Base-by-base conservation (phyloP, 768 basidiomycete species). In the Suillus clintonianus region DNA sequence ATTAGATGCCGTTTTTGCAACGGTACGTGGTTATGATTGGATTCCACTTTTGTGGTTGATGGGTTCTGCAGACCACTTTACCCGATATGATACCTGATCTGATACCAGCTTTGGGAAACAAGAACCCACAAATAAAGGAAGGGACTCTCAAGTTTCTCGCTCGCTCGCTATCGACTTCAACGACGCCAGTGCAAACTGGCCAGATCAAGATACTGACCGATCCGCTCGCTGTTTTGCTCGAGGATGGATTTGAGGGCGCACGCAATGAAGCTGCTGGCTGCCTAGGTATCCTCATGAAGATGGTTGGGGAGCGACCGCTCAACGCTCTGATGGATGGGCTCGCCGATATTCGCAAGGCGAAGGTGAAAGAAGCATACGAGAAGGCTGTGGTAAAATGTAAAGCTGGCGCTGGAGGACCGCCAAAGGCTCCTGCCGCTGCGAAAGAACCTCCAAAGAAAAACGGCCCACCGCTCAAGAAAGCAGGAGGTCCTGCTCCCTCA, bases 111-210 rank as follows among this genome's bases (percentile, higher is more conserved):
- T 79, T 97, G 19, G 87, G 87, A 67, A 89, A 89, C 61, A 99
- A 99, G 80, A 99, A 98, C 71, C 97, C 97, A 1, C 95, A 97
- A 76, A 92, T 97, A 36, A 97, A 97, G 71, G 94, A 97, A 77
- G 92, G 94, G 7, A 90, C 95, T 0, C 79, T 97, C 67, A 92
- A 92, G 70, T 97, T 97, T 70, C 80, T 98, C 32, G 85, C 84
- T 22, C 86, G 97, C 58, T 91, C 86, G 70, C 85, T 99, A 54
- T 79, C 87, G 2, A 83, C 83, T 1, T 92, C 95, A 2, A 83
- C 85, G 10, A 78, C 82, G 3, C 87, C 95, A 1, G 85, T 97
- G 13, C 84, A 85, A 47, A 85, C 87, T 27, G 78, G 85, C 1
- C 94, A 96, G 71, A 81, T 98, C 66, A 95, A 97, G 70, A 83